phyloP scores from a whole-genome alignment of 2,329 filamentous ascomycete species.

The Claviceps sorghi region DNA sequence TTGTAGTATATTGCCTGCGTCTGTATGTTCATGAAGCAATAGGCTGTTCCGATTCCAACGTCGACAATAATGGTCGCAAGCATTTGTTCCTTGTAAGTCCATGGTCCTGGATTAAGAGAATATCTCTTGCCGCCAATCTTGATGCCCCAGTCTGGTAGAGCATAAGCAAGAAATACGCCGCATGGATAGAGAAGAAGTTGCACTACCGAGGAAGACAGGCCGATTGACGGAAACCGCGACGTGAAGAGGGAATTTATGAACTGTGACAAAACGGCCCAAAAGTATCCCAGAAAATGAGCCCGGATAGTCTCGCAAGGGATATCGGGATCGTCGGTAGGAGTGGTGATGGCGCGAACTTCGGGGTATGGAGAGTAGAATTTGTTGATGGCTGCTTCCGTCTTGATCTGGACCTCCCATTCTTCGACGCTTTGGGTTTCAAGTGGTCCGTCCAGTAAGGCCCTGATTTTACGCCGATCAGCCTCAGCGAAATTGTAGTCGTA shows the following conservation, averaged over 20 bases:
- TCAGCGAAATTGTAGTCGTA: slow-evolving; percentile 14
- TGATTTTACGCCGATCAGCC: slow-evolving; percentile 9
- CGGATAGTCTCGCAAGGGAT: slow-evolving; percentile 16
- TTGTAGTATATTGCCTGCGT: slow-evolving; percentile 30
- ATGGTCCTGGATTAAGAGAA: slow-evolving; percentile 37
- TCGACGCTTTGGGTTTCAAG: slow-evolving; percentile 7
- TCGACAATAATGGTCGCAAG: slow-evolving; percentile 46
- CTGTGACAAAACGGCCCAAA: slow-evolving; percentile 11
- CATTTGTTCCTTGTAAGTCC: slow-evolving; percentile 46
- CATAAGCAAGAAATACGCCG: slow-evolving; percentile 26
- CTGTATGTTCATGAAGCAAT: not conserved
- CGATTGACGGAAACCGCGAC: slow-evolving; percentile 7
- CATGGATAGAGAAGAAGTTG: slow-evolving; percentile 32
- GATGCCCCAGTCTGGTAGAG: slow-evolving; percentile 30
- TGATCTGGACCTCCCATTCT: slow-evolving; percentile 9
- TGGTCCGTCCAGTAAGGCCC: slow-evolving; percentile 8
- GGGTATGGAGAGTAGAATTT: slow-evolving; percentile 13
- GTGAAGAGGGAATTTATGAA: slow-evolving; percentile 7
- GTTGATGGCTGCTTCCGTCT: slow-evolving; percentile 9
- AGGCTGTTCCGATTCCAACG: slow-evolving; percentile 26
- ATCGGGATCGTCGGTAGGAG: slow-evolving; percentile 14
- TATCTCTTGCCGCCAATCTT: slow-evolving; percentile 26
- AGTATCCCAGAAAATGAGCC: slow-evolving; percentile 14
- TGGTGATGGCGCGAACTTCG: slow-evolving; percentile 14
- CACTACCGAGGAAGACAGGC: slow-evolving; percentile 2